Evolutionary conservation across 495 filamentous ascomycete species (phyloP), one percentile per base, ranked within the genome.

Genomic region (Hypoxylon fragiforme): DNA sequence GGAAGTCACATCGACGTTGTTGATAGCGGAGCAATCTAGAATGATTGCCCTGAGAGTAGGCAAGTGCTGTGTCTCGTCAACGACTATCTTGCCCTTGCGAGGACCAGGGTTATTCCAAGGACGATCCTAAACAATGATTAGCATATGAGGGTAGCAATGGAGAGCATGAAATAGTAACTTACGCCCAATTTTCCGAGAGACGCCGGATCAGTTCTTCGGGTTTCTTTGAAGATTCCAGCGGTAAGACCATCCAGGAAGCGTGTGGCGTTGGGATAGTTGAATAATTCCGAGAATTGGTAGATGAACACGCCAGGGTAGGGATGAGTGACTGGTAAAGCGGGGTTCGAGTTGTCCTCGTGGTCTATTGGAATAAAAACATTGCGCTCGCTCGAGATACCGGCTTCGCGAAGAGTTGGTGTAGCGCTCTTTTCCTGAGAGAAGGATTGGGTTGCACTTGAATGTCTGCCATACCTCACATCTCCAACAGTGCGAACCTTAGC

Each of bases 41-140:
- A 81, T 69, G 11, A 81, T 56, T 11, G 77, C 76, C 9, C 71
- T 69, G 14, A 81, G 73, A 14, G 71, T 64, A 3, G 78, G 77
- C 0, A 66, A 62, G 20, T 54, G 40, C 37, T 63, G 63, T 21
- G 62, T 66, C 26, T 73, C 68, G 11, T 69, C 67, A 4, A 49
- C 3, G 11, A 49, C 7, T 1, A 52, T 47, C 58, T 83, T 68
- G 49, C 84, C 83, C 46, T 77, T 78, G n/a, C 82, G 78, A 14
- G 90, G 89, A 31, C 88, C 92, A 1, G 92, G 86, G 66, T 96
- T 85, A 64, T 97, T 97, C 92, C 92, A 97, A 0, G 73, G 78
- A n/a, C 68, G 70, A 21, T 76, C 75, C 64, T 65, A 56, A 43
- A 6, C 7, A 35, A 7, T 41, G 3, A 35, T 45, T 19, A 35